Evolutionary conservation across 2,329 filamentous ascomycete species (phyloP), one percentile per base, ranked within the genome.

Genomic region (Fusarium mundagurra): DNA sequence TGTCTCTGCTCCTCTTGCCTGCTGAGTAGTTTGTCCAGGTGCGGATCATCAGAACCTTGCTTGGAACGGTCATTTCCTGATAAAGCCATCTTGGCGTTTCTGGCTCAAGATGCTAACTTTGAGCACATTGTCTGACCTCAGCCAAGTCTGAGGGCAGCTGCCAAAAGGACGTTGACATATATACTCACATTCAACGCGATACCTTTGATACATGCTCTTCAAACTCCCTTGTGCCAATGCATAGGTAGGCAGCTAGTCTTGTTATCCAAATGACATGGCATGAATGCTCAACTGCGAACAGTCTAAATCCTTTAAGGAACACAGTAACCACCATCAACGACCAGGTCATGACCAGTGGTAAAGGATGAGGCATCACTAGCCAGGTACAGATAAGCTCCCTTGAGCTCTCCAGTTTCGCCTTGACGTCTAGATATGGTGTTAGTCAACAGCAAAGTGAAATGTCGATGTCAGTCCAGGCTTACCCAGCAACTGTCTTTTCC

Each of bases 291-390:
- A 39, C 17, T 53, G 17, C 34, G 17, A 29, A 39, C 24, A 33
- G 20, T 50, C 33, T 20, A 8, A 18, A 27, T 33, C n/a, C 12
- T 38, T 43, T 20, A 91, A 57, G 86, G 86, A 57, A 86, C 81
- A 78, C 85, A 87, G 82, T 94, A 94, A 62, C 93, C 93, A 68
- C 93, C 93, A 81, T 96, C 94, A 54, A 95, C 89, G 72, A 93
- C 84, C 67, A 96, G 86, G 81, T 95, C 92, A 16, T 89, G 86
- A 1, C 91, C 94, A 14, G 94, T 97, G 24, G 92, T 94, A 84
- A 94, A 97, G 61, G 91, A 93, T n/a, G 92, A 90, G 8, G 94
- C 94, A 82, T 97, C 94, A 20, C 92, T 94, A 24, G 93, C 92
- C 64, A 97, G 86, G 83, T 95, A 96, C 54, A 97, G 83, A 81